Percentiles rank a stretch among this genome's conserved stretches.
Evolutionary conservation across 345 rosid species (phyloP).

Genomic region (Tarenaya hassleriana): DNA sequence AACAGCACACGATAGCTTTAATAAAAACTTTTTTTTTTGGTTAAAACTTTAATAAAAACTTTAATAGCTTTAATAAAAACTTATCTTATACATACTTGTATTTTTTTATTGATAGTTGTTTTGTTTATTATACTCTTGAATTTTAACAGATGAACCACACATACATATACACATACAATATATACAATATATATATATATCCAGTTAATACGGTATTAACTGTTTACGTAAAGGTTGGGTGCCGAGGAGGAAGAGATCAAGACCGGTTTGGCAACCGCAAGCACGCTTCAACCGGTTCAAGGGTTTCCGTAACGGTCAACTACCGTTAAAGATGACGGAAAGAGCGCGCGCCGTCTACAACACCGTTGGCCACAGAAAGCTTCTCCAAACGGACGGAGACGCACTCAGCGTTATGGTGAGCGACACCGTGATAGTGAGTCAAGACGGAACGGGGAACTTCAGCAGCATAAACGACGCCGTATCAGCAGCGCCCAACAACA

Average conservation of each 20-base stretch:
- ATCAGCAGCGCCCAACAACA: constrained; percentile 65
- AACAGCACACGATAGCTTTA: too few species aligned
- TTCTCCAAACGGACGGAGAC: constrained; percentile 37
- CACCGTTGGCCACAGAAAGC: constrained; percentile 45
- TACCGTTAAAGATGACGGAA: constrained; percentile 57
- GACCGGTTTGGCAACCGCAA: constrained; percentile 28
- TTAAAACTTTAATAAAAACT: too few species aligned
- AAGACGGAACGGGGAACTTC: constrained; percentile 72
- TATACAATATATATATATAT: too few species aligned
- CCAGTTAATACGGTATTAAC: not conserved
- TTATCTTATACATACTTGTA: too few species aligned
- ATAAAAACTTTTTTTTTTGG: too few species aligned
- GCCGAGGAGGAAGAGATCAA: constrained; percentile 25
- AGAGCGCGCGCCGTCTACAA: constrained; percentile 39
- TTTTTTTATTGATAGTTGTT: too few species aligned
- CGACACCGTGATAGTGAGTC: constrained; percentile 57
- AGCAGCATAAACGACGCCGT: constrained; percentile 65
- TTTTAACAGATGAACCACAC: too few species aligned
- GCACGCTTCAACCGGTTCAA: constrained; percentile 31
- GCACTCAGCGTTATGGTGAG: constrained; percentile 35
- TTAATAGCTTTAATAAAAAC: too few species aligned
- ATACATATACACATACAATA: too few species aligned
- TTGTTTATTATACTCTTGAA: too few species aligned
- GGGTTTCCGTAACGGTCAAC: constrained; percentile 34
- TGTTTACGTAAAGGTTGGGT: constrained; percentile 20